Evolutionary conservation across 1,139 yeast species (phyloP), one percentile per base, ranked within the genome.

Genomic region (Sugiyamaella japonica): DNA sequence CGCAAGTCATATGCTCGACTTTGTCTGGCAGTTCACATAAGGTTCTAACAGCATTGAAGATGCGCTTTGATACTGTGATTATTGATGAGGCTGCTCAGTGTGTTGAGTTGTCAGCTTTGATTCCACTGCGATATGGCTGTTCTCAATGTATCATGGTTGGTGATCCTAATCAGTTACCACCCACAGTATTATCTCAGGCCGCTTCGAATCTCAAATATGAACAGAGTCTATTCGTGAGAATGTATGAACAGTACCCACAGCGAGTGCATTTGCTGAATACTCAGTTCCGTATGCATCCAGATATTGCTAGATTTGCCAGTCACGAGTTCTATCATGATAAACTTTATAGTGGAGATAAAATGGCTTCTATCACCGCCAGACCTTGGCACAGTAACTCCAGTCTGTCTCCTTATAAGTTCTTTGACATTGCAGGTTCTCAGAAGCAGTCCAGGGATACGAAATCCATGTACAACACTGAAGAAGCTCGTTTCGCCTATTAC

Each of bases 281-380:
- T n/a, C 99, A 95, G 68, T 95, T 93, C 69, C 93, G 99, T 74
- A 95, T 95, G 99, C 96, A 95, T 70, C 97, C 99, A 0, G 83
- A 79, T 10, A 95, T 95, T 51, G 87, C 98, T 16, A 70, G 65
- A 53, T 95, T 95, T 68, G 99, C 99, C 1, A 88, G 97, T 43
- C 67, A 73, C 12, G 89, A 89, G 65, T 95, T 95, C 68, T 95
- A 95, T 66, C 68, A 81, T 6, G 85, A 89, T 1, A 78, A 76
- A 55, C 78, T 95, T 55, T 73, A 79, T 50, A 95, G 90, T 71
- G 99, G 97, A 1, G 83, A 81, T 0, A 77, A 77, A 17, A 87
- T 91, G 86, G 77, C 73, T 2, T 72, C 67, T 13, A 66, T 77
- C 39, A 89, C 87, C 28, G 65, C 72, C 0, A 76, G 95, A 52